These are phyloP conservation scores for Erythrobasidium hasegawianum DNA, from an alignment of 1,284 basidiomycete genomes.

Conservation along the genomic window DNA sequence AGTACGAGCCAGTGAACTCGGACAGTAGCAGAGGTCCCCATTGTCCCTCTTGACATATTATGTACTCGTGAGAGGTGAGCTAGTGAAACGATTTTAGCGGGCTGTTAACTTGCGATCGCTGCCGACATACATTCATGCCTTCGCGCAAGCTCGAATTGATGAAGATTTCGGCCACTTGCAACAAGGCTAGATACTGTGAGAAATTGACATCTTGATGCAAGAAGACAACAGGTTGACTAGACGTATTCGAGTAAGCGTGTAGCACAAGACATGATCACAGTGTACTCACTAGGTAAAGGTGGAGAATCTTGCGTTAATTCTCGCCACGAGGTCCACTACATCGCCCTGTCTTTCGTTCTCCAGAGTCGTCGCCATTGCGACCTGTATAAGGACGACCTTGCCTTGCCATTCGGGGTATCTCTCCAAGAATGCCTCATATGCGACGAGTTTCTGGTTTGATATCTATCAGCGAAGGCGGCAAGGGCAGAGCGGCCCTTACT, in stretches of 20 bases:
- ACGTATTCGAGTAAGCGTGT: background rate
- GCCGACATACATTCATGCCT: conserved; percentile 75
- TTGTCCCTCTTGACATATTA: conserved; percentile 51
- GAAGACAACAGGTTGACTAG: conserved; percentile 82
- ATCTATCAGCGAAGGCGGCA: too few relatives aligned
- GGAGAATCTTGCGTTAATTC: conserved; percentile 76
- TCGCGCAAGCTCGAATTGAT: conserved; percentile 76
- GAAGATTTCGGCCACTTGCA: conserved; percentile 82
- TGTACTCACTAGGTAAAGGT: conserved; percentile 48
- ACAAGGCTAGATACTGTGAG: conserved; percentile 73
- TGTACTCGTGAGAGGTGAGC: conserved; percentile 31
- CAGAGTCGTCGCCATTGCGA: conserved; percentile 76
- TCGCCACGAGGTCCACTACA: conserved; percentile 70
- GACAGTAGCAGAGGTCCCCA: conserved; percentile 66
- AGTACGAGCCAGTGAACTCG: conserved; percentile 80
- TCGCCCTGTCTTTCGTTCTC: conserved; percentile 69
- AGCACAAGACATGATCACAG: background rate
- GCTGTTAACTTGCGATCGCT: conserved; percentile 53
- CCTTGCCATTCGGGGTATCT: conserved; percentile 71
- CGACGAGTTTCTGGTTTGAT: conserved; percentile 66
- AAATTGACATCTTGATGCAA: conserved; percentile 82
- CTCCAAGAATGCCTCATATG: conserved; percentile 78
- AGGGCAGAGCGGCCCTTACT: too few relatives aligned
- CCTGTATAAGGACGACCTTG: conserved; percentile 78
- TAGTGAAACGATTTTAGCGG: background rate